phyloP scores from a whole-genome alignment of 106 monocot genomes.

The Dendrobium chrysotoxum region DNA sequence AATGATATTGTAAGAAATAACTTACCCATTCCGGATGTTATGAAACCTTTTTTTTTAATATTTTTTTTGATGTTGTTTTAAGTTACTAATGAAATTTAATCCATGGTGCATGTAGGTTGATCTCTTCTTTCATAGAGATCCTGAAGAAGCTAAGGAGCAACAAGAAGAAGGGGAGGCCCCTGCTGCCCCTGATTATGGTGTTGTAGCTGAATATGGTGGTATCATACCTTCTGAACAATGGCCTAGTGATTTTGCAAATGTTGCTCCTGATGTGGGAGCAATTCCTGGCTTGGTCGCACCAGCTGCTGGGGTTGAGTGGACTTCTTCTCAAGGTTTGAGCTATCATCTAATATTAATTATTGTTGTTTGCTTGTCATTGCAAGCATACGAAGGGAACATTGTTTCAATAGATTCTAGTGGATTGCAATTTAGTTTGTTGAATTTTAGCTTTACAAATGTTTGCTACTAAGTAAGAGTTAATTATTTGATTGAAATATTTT shows the following conservation, averaged over 20 bases:
- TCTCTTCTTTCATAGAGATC: conserved; percentile 80
- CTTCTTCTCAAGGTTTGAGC: conserved; percentile 20
- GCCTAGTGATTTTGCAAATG: conserved; percentile 13
- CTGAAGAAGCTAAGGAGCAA: conserved; percentile 73
- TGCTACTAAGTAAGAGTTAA: no score
- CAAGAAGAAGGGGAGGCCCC: conserved; percentile 54
- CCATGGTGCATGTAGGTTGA: conserved; percentile 45
- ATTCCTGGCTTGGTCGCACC: conserved; percentile 14
- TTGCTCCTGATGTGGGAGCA: conserved; percentile 7
- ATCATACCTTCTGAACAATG: conserved; percentile 21
- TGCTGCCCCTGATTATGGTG: conserved; percentile 44
- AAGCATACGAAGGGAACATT: no score
- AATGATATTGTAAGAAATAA: no score
- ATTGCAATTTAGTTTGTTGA: no score
- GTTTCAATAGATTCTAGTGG: no score
- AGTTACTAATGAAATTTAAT: neutral
- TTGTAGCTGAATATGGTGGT: conserved; percentile 29
- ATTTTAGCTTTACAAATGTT: no score
- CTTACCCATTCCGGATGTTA: no score
- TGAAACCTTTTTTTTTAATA: no score
- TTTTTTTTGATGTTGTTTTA: no score
- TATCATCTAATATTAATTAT: neutral
- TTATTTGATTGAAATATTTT: no score
- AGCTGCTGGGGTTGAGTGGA: conserved; percentile 23
- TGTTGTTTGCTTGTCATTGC: no score